Evolutionary conservation across 2,329 filamentous ascomycete species (phyloP), one percentile per base, ranked within the genome.

Genomic region (Arthrocladium fulminans): DNA sequence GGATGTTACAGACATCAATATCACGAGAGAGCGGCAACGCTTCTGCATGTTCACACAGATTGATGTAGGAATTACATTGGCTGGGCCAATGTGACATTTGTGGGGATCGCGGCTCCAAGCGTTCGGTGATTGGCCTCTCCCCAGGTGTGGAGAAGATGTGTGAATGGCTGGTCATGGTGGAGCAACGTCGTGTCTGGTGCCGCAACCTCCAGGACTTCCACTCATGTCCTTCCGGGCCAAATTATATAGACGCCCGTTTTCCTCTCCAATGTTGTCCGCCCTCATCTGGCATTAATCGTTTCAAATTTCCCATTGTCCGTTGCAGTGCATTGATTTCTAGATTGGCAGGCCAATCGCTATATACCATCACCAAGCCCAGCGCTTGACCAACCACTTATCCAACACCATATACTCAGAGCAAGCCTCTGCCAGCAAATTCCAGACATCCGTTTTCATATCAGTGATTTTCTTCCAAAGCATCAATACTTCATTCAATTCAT

Each of bases 281-380:
- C 61, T 65, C 48, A 58, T 61, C 54, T 59, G 51, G 51, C 60
- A 53, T 54, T 60, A 58, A 56, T 49, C 54, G 48, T 54, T 49
- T 56, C 47, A 61, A 54, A 48, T 62, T 65, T 60, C 64, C 61
- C 67, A 45, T 46, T 51, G 65, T 61, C 63, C 51, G 52, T 61
- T 51, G 19, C 38, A 25, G 30, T 54, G 48, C 45, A 55, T 57
- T 59, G 58, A 25, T 34, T 47, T 43, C 45, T 40, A 45, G 61
- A 63, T 67, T 69, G 67, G 68, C 67, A 67, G 68, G 67, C 68
- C 67, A 70, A 60, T 64, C 65, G 57, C 49, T 54, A 37, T 29
- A 20, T 40, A 44, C 32, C 20, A 13, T 25, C 39, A 27, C 39
- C 23, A 27, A 27, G 23, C 44, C 29, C 29, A 47, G 22, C 32